phyloP scores from a whole-genome alignment of 192 early-diverging fungal genomes.

The Neocallimastix lanati region DNA sequence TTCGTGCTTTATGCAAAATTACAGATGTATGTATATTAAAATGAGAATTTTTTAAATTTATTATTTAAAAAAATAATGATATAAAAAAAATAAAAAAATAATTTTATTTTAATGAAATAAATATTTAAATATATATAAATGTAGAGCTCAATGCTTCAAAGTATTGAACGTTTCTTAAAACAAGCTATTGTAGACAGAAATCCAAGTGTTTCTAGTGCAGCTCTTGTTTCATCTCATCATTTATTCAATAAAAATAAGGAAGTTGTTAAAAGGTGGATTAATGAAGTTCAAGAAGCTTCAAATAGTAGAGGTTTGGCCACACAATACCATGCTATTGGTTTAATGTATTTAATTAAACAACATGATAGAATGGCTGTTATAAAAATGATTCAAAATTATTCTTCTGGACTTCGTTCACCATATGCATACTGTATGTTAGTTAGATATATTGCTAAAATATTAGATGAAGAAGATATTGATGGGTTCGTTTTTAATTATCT shows the following conservation, averaged over 20 bases:
- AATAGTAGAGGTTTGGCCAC: constrained; percentile 78
- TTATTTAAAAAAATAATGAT: no score
- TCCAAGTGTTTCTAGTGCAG: constrained; percentile 69
- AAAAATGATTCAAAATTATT: no score
- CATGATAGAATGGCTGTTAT: constrained; percentile 96
- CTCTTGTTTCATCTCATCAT: constrained; percentile 79
- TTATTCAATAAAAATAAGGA: constrained; percentile 70
- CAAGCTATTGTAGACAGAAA: constrained; percentile 91
- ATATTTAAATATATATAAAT: not conserved
- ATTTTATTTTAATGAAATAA: no score
- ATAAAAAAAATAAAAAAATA: no score
- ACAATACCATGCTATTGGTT: constrained; percentile 95
- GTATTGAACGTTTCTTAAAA: constrained; percentile 91
- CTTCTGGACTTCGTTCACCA: constrained; percentile 51
- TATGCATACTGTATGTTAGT: constrained; percentile 84
- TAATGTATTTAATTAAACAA: constrained; percentile 84
- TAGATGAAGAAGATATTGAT: constrained; percentile 20
- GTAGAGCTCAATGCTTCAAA: constrained; percentile 80
- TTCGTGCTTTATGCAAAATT: constrained; percentile 85
- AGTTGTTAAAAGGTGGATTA: constrained; percentile 84
- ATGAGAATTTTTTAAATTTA: no score
- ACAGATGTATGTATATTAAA: constrained; percentile 81
- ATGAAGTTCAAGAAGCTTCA: constrained; percentile 89
- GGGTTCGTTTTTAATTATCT: not conserved
- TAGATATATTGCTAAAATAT: constrained; percentile 68